A percentile compares a stretch with the other conserved stretches of the same genome.
Evolutionary conservation across 2,329 filamentous ascomycete species (phyloP).

Genomic region (Scytalidium sp.): DNA sequence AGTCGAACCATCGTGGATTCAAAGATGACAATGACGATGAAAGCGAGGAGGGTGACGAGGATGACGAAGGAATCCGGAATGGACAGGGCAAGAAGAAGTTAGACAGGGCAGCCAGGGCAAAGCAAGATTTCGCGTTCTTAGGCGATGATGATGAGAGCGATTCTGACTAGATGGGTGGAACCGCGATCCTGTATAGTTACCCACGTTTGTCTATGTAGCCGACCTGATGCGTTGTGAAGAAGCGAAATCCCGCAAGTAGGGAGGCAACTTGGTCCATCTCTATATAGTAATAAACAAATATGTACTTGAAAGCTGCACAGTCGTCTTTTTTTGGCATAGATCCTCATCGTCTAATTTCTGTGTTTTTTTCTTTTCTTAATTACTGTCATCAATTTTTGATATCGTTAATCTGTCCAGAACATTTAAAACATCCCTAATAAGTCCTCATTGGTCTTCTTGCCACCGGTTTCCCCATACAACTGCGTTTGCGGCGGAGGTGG

Average conservation of each 20-base stretch:
- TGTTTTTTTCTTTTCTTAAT: no score
- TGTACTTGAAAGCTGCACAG: no score
- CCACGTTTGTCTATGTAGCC: no score
- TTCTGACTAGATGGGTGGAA: slow-evolving; percentile 7
- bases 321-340: no score
- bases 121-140: slow-evolving; percentile 59
- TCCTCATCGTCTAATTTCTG: no score
- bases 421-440: slow-evolving; percentile 54
- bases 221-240: no score
- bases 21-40: slow-evolving; percentile 6
- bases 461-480: slow-evolving; percentile 35
- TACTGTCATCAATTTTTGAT: not conserved
- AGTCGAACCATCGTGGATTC: not conserved
- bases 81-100: slow-evolving; percentile 38
- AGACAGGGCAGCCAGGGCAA: slow-evolving; percentile 21
- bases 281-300: no score
- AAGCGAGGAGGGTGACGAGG: slow-evolving; percentile 15
- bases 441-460: slow-evolving; percentile 56
- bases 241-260: no score
- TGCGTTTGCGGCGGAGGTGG: slow-evolving; percentile 64
- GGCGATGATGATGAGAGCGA: slow-evolving; percentile 61
- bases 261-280: no score
- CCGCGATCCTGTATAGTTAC: no score
- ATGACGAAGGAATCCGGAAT: slow-evolving; percentile 20
- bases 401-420: not conserved